Evolutionary conservation across 768 basidiomycete genomes (phyloP), one percentile per base, ranked within the genome.

Genomic region (Neoboletus subvelutipes): DNA sequence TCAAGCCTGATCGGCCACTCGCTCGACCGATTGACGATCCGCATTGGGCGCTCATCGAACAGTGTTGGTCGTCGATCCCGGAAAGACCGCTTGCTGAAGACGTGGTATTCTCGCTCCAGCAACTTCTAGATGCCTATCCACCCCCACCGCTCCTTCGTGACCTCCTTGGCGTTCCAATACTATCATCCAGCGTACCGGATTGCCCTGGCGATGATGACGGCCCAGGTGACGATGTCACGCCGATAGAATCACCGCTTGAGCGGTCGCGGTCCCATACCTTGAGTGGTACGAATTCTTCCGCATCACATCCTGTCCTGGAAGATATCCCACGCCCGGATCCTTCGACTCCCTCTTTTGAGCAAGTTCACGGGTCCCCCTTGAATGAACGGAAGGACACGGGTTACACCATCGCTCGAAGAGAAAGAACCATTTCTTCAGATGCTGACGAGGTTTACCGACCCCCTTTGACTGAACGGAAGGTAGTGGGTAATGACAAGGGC

Each of bases 41-140:
- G 2, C 58, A 61, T 31, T 56, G 50, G 50, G 13, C 24, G 13
- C 22, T 60, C 41, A 41, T 61, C 6, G 29, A 60, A 34, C 46
- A 8, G 9, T 61, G 60, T 36, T 55, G 46, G 58, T 55, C 50
- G 28, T 28, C 28, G 5, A 28, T 28, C 5, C 28, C 28, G 5
- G 28, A 28, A 3, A 28, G 28, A 28, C 46, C 58, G 0, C 11
- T 9, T 28, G 50, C 58, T 6, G 33, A 22, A n/a, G 39, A 48
- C 6, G 5, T 45, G 20, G 39, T 60, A 5, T 29, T 22, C 5
- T 46, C 45, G 0, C 20, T 54, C 15, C 52, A 26, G 17, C 52
- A 50, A 34, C 33, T 52, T 7, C 17, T 48, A 18, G 40, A 4
- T n/a, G 20, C 24, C 11, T 41, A 15, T 33, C 13, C 39, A 18